Conservation (phyloP, 805 yeast genomes). For the Saturnispora saitoi region DNA sequence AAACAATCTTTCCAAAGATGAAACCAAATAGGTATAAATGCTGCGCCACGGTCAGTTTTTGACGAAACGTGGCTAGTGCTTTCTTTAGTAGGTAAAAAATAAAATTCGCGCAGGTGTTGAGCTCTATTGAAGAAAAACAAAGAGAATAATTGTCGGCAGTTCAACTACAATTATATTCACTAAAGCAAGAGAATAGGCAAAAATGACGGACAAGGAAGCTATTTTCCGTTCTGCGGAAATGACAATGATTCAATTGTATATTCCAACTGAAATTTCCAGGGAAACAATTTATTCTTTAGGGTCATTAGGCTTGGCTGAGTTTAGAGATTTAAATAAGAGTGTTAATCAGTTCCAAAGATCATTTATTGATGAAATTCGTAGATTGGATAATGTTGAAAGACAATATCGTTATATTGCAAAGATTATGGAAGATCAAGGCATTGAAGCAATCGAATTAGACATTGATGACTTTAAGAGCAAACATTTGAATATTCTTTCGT, state of each 20-base stretch:
- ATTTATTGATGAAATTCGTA: constrained; percentile 80
- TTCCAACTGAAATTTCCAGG: constrained; percentile 83
- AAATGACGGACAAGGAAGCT: constrained; percentile 19
- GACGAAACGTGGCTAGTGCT: too few relatives aligned
- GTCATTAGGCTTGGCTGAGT: constrained; percentile 75
- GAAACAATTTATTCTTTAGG: constrained; percentile 85
- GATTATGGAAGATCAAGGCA: constrained; percentile 37
- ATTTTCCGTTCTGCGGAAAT: constrained; percentile 79
- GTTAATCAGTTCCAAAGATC: constrained; percentile 85
- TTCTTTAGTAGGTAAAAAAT: too few relatives aligned
- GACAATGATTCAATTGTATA: constrained; percentile 85
- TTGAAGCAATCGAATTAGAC: constrained; percentile 18
- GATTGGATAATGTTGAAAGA: constrained; percentile 79
- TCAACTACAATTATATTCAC: background rate
- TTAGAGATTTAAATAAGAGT: constrained; percentile 79
- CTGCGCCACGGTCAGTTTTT: too few relatives aligned
- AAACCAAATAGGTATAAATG: too few relatives aligned
- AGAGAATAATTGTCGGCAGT: background rate
- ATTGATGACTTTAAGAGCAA: constrained; percentile 17
- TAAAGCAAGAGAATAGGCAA: background rate
- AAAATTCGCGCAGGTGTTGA: background rate
- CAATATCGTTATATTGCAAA: constrained; percentile 55
- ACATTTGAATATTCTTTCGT: constrained; percentile 18
- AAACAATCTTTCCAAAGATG: too few relatives aligned
- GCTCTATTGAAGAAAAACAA: background rate